Base-by-base conservation (phyloP, 2,329 filamentous ascomycete genomes). In the Colletotrichum sp. region DNA sequence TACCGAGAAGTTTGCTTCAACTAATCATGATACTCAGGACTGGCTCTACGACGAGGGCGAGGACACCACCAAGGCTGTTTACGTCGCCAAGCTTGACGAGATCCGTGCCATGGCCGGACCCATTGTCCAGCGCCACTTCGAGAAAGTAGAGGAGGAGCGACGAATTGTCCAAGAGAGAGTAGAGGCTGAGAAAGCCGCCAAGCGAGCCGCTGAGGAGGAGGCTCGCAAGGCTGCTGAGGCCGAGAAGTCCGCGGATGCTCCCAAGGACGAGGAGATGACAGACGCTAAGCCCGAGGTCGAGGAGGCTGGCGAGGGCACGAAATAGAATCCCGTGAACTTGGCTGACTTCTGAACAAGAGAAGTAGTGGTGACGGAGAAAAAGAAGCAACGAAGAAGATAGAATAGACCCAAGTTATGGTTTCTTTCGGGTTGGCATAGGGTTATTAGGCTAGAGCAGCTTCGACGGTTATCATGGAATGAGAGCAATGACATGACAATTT, bases 41-140 rank as follows among this genome's bases (percentile, higher is more conserved):
- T 99, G 97, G 97, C 91, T 99, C 77, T 98, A 98, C 86, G 96
- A 98, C 70, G 97, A 98, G 71, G 97, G 97, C 76, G 96, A 98
- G 78, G 97, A 99, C 84, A 92, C 96, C 79, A 94, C 94, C 82
- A 98, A 98, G 91, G 96, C 94, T 70, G 91, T 97, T 82, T 99
- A 99, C 87, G 88, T 97, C 77, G 91, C 95, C 87, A 99, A 98
- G 92, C 93, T 97, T 85, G 97, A 98, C 78, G 97, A 99, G 86
- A 96, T 99, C 85, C 94, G 95, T 80, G 92, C 95, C 79, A 91
- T 98, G 81, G 95, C 96, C 62, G 97, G 96, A 18, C 96, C 97
- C 75, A 95, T 99, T 82, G 92, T 96, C 78, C 96, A 98, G 89
- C 94, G 96, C 80, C 95, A 98, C 90, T 96, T 96, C 84, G 97